Evolutionary conservation across 805 yeast species (phyloP).

Genomic region (Candida tammaniensis): DNA sequence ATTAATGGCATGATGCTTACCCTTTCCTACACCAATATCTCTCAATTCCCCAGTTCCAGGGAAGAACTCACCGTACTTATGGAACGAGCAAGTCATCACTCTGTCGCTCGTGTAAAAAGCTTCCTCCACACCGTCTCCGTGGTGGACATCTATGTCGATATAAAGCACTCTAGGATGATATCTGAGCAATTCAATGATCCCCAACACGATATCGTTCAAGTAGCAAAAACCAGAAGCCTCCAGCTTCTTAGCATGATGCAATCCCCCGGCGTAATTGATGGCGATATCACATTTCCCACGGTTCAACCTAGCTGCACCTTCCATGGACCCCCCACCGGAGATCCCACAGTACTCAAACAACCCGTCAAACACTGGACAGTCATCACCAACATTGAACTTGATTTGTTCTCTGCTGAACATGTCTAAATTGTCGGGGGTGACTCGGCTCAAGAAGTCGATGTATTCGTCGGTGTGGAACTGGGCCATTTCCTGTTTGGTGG

Average conservation of each 20-base stretch:
- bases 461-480: constrained; percentile 98
- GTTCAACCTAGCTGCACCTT: constrained; percentile 84
- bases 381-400: constrained; percentile 95
- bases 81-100: constrained; percentile 95
- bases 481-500: constrained; percentile 96
- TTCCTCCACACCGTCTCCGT: constrained; percentile 98
- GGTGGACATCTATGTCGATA: constrained; percentile 94
- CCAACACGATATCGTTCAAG: constrained; percentile 88
- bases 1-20: constrained; percentile 84
- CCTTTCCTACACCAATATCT: constrained; percentile 88
- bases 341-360: constrained; percentile 87
- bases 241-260: constrained; percentile 95
- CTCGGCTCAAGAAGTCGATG: constrained; percentile 86
- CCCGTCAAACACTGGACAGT: constrained; percentile 94
- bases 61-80: constrained; percentile 94
- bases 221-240: constrained; percentile 97
- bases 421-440: constrained; percentile 88
- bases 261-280: constrained; percentile 95
- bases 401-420: constrained; percentile 83
- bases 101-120: constrained; percentile 94
- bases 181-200: constrained; percentile 79
- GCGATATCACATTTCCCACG: constrained; percentile 92
- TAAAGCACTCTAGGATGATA: constrained; percentile 91
- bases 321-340: constrained; percentile 92
- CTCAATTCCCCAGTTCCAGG: constrained; percentile 96